Evolutionary conservation across 805 yeast species (phyloP), one percentile per base, ranked within the genome.

Genomic region (Suhomyces pyralidae): DNA sequence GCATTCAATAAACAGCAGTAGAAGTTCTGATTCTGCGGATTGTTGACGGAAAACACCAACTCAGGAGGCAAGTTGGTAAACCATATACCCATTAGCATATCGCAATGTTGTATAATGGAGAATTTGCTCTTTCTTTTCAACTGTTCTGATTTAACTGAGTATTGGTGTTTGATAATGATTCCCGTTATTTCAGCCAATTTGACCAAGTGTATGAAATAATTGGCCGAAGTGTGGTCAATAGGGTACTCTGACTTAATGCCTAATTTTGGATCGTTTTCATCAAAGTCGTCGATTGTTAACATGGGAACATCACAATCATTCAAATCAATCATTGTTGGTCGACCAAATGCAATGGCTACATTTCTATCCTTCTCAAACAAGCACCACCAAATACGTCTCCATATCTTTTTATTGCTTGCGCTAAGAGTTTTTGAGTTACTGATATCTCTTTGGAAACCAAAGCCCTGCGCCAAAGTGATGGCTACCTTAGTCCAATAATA

Each of bases 271-370:
- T 78, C 76, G 56, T 73, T 80, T 56, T 83, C 83, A 51, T 79
- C 71, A 54, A 89, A 82, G 64, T 89, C 96, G 0, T 79, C 83
- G n/a, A 77, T 65, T 0, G 80, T 76, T 15, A 89, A 62, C 88
- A 85, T 84, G n/a, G 84, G 83, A 20, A 86, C 90, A 61, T 86
- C 92, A 61, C 88, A 83, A 62, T 88, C 93, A 47, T 82, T 86
- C 55, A 86, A 73, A 59, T 84, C 85, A 47, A 89, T 84, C 59
- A 79, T 74, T 5, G 81, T 68, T 0, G 96, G 94, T 51, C 91
- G 75, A 14, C 94, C 92, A 67, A 84, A 83, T 0, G 91, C 89
- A 48, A 86, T 78, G 2, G 91, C 83, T 8, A 84, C 82, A 40
- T 81, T 74, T 22, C 90, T 71, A 66, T 88, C 96, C 59, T 88